Evolutionary conservation across 768 basidiomycete species (phyloP).

Genomic region (Fomitopsis serialis): DNA sequence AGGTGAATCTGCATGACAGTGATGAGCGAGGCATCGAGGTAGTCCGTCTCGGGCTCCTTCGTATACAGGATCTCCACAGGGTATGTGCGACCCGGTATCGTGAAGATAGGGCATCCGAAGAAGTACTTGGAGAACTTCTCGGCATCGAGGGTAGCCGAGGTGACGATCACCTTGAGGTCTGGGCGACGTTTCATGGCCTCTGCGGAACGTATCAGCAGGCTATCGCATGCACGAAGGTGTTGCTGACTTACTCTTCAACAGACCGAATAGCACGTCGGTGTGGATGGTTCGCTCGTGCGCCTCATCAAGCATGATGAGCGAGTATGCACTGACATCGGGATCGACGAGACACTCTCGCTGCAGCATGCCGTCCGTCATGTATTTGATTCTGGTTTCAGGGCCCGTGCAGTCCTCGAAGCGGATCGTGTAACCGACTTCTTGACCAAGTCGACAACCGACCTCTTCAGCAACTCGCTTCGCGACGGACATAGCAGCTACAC

Average conservation of each 20-base stretch:
- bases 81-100: slow-evolving; percentile 99
- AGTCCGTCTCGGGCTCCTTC: slow-evolving; percentile 96
- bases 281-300: slow-evolving; percentile 98
- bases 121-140: slow-evolving; percentile 99
- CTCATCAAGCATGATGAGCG: slow-evolving; percentile 97
- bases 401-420: slow-evolving; percentile 99
- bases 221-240: not conserved
- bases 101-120: slow-evolving; percentile 98
- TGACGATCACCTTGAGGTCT: slow-evolving; percentile 96
- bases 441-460: slow-evolving; percentile 94
- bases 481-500: slow-evolving; percentile 98
- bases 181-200: slow-evolving; percentile 93
- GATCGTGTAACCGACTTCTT: slow-evolving; percentile 97
- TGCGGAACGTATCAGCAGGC: slow-evolving; percentile 27
- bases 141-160: slow-evolving; percentile 97
- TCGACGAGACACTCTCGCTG: slow-evolving; percentile 96
- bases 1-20: slow-evolving; percentile 99
- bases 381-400: slow-evolving; percentile 98
- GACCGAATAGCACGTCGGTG: slow-evolving; percentile 96
- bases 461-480: slow-evolving; percentile 98
- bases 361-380: slow-evolving; percentile 99
- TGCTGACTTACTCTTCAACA: slow-evolving; percentile 72
- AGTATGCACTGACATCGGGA: slow-evolving; percentile 88
- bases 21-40: slow-evolving; percentile 95
- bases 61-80: slow-evolving; percentile 98